Evolutionary conservation across 257 asterid genomes (phyloP), one percentile per base, ranked within the genome.

Genomic region (Gynochthodes officinalis): DNA sequence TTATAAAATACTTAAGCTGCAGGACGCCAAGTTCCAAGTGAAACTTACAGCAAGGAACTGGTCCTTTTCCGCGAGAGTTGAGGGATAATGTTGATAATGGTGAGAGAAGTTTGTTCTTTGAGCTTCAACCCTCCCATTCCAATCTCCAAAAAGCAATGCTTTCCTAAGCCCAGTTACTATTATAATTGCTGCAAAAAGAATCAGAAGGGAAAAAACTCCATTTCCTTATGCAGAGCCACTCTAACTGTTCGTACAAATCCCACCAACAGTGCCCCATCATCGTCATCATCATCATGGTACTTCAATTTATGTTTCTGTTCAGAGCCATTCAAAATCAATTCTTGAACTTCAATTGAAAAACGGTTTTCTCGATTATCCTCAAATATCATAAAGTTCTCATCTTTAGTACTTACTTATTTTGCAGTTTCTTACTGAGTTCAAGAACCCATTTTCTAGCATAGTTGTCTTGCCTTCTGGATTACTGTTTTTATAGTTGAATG

Each of bases 81-180:
- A 77, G 75, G 76, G 92, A 88, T 86, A 86, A 90, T 89, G 97
- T 87, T 80, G 96, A 82, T 82, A 82, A 72, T 86, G 28, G 87
- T 72, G 35, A 82, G 90, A 81, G 90, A 86, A 73, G 80, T 87
- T 77, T 88, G 66, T 60, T 61, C 83, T 27, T 76, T 84, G 33
- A 79, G 75, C 80, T 75, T 81, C 80, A 55, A 71, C 11, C 75
- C 85, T 59, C 77, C 74, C 16, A 75, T 77, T 39, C 82, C 79
- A 37, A 14, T 64, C 55, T 66, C 43, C 74, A 75, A 52, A 57
- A 67, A 23, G 5, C 58, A 43, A 23, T 32, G 32, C 57, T 37
- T 25, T 53, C 13, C 53, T 23, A 64, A 59, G 15, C 69, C 73
- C 30, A 70, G 0, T 32, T 58, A 18, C 55, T 19, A 33, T 50